Percentiles rank a stretch among this genome's conserved stretches.
phyloP scores from a whole-genome alignment of 176 grass and related monocot species.

The Avena sativa region DNA sequence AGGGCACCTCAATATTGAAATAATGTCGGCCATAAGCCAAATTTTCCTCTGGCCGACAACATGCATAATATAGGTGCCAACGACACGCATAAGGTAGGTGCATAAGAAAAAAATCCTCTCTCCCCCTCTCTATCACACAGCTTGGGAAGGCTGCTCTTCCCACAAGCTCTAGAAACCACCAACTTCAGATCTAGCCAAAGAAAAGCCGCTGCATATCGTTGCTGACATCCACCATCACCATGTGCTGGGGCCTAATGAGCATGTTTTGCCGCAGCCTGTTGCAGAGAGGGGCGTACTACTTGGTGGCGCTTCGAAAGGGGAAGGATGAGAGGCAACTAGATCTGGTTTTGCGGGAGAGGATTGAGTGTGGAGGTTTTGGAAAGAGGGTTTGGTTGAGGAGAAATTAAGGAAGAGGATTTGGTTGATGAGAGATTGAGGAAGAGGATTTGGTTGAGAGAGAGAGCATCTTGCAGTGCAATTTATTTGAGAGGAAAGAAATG shows the following conservation, averaged over 20 bases:
- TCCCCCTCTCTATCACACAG: background rate
- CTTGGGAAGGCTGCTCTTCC: background rate
- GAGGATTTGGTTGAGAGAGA: no score
- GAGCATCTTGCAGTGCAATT: background rate
- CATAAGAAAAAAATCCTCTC: background rate
- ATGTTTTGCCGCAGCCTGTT: background rate
- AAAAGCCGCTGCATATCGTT: background rate
- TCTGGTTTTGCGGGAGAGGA: background rate
- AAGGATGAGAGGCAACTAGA: background rate
- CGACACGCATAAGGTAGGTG: background rate
- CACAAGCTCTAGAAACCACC: background rate
- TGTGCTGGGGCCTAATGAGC: background rate
- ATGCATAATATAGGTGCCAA: no score
- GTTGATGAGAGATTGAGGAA: no score
- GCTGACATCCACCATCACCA: background rate
- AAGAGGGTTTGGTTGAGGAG: background rate
- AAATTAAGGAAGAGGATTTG: background rate
- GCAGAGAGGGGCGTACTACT: background rate
- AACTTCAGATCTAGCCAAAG: background rate
- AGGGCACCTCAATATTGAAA: background rate
- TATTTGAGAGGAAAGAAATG: background rate
- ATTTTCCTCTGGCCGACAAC: background rate
- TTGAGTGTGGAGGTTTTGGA: background rate
- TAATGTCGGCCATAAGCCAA: background rate
- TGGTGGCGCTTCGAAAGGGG: background rate